Conservation (phyloP, 257 asterid species). For the Plantago ovata region DNA sequence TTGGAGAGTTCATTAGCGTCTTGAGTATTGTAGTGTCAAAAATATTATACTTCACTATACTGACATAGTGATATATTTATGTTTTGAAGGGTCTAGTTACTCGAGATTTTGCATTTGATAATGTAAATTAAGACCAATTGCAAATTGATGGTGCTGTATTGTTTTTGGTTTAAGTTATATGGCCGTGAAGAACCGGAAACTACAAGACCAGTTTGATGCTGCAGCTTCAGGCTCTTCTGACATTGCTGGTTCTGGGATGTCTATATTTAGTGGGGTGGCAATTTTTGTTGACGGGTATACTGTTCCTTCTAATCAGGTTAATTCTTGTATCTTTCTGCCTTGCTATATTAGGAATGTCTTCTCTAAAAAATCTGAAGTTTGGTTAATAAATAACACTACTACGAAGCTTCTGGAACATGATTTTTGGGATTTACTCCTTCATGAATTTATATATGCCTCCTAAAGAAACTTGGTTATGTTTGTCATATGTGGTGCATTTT, state of each 20-base stretch:
- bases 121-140: too few species aligned
- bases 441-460: not conserved
- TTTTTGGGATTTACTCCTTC: not conserved
- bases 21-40: too few species aligned
- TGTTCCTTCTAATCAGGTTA: constrained; percentile 90
- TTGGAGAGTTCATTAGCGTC: too few species aligned
- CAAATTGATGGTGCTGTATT: constrained; percentile 15
- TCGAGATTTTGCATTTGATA: too few species aligned
- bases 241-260: constrained; percentile 41
- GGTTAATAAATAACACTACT: not conserved
- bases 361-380: constrained; percentile 2
- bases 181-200: constrained; percentile 84
- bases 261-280: constrained; percentile 73
- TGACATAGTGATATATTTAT: not conserved
- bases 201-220: constrained; percentile 76
- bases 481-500: not conserved
- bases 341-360: not conserved
- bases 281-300: constrained; percentile 98
- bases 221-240: constrained; percentile 79
- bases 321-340: constrained; percentile 14
- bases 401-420: constrained; percentile 3
- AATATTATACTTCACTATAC: not conserved
- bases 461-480: not conserved
- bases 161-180: constrained; percentile 63
- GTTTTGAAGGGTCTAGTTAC: not conserved